phyloP scores from a whole-genome alignment of 176 grass and related monocot genomes.

The Oryza australiensis region DNA sequence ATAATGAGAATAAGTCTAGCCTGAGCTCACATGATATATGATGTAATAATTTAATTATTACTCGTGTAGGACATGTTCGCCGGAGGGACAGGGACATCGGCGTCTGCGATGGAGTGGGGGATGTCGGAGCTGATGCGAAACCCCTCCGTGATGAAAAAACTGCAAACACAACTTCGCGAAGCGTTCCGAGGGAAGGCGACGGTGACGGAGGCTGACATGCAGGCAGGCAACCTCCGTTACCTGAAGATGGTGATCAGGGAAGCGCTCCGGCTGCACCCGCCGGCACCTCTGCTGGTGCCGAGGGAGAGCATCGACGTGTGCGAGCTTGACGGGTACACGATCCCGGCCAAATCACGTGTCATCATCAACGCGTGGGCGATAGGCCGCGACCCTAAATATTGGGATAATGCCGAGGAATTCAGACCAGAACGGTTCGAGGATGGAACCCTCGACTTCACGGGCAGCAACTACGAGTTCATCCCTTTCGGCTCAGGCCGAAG shows the following conservation, averaged over 20 bases:
- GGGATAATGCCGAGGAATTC: slow-evolving; percentile 25
- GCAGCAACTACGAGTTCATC: slow-evolving; percentile 25
- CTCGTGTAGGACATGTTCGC: not conserved
- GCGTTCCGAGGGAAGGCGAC: not conserved
- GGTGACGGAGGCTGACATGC: not conserved
- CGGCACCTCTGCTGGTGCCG: not conserved
- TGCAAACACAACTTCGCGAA: slow-evolving; percentile 6
- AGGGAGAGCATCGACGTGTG: not conserved
- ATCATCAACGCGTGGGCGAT: not conserved
- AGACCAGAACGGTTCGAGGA: slow-evolving; percentile 25
- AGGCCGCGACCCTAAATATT: not conserved
- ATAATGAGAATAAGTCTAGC: not conserved
- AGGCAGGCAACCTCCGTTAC: not conserved
- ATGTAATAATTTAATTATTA: not conserved
- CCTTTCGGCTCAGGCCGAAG: not conserved
- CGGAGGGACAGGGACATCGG: not conserved
- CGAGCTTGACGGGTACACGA: not conserved
- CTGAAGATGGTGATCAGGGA: not conserved
- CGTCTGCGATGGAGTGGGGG: not conserved
- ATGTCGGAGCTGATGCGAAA: not conserved
- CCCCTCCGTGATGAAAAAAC: slow-evolving; percentile 9
- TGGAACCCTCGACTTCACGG: slow-evolving; percentile 10
- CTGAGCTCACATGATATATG: not conserved
- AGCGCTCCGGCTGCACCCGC: not conserved
- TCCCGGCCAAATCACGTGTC: not conserved